A percentile compares a stretch with the other conserved stretches of the same genome.
Conservation (phyloP, 169 alveolate genomes). For the Cryptosporidium canis region DNA sequence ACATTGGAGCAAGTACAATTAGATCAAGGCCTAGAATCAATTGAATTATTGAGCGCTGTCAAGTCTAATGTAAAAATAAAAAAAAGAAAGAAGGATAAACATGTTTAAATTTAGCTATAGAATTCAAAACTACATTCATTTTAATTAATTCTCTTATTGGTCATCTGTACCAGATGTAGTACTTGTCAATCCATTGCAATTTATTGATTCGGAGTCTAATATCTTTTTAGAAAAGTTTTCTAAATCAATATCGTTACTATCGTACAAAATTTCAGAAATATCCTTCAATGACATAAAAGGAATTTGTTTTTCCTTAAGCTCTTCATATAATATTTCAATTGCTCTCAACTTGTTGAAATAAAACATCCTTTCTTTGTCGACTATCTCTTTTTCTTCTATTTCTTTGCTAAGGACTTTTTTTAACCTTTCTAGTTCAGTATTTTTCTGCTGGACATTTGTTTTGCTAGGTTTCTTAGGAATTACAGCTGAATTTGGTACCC, state of each 20-base stretch:
- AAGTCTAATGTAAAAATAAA: slow-evolving; percentile 44
- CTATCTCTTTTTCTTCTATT: slow-evolving; percentile 84
- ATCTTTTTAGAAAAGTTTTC: slow-evolving; percentile 44
- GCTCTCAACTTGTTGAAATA: slow-evolving; percentile 90
- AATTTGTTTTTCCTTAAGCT: slow-evolving; percentile 74
- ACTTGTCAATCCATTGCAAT: slow-evolving; percentile 57
- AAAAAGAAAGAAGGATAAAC: slow-evolving; percentile 24
- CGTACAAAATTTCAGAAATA: slow-evolving; percentile 70
- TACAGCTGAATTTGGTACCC: slow-evolving; percentile 74
- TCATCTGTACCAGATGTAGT: slow-evolving; percentile 58
- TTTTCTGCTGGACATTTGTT: slow-evolving; percentile 72
- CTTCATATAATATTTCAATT: slow-evolving; percentile 89
- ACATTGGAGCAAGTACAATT: slow-evolving; percentile 59
- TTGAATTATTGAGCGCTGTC: slow-evolving; percentile 20
- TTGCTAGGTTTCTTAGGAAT: slow-evolving; percentile 73
- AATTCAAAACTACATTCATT: background rate
- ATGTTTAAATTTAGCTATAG: background rate
- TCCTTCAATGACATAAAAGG: slow-evolving; percentile 75
- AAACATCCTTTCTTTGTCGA: slow-evolving; percentile 90
- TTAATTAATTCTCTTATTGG: background rate
- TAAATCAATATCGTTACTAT: slow-evolving; percentile 56
- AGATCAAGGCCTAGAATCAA: slow-evolving; percentile 4
- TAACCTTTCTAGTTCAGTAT: slow-evolving; percentile 75
- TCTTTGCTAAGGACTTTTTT: slow-evolving; percentile 80
- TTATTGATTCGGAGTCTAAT: background rate